These are phyloP conservation scores for Paecilomyces fulvus DNA, from an alignment of 2,329 filamentous ascomycete species.

Conservation along the genomic window DNA sequence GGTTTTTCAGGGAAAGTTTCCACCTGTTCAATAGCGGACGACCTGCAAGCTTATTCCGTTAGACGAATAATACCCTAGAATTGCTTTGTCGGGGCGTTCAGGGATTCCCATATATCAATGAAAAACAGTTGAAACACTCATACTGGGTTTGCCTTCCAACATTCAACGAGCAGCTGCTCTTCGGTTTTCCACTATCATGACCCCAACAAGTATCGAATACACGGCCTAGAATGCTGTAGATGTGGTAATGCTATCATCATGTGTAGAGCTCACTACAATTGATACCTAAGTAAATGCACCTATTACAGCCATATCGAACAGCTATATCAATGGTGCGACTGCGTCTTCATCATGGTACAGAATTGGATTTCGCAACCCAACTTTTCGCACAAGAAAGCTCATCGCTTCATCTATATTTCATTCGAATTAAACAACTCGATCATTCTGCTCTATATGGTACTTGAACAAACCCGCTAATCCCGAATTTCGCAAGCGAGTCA, in stretches of 20 bases:
- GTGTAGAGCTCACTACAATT: background rate
- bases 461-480: constrained; percentile 30
- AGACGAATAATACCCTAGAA: constrained; percentile 10
- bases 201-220: no score
- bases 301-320: background rate
- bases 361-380: background rate
- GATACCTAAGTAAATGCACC: background rate
- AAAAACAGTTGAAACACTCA: constrained; percentile 32
- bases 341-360: background rate
- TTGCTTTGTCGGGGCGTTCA: constrained; percentile 23
- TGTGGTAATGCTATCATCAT: background rate
- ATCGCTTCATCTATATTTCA: background rate
- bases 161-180: background rate
- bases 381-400: background rate
- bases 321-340: background rate
- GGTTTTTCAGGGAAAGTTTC: background rate
- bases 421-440: background rate
- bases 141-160: constrained; percentile 5
- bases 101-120: constrained; percentile 23
- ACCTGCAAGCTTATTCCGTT: constrained; percentile 24
- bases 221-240: background rate
- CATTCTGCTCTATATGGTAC: constrained; percentile 21
- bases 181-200: background rate
- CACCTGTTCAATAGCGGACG: constrained; percentile 8
- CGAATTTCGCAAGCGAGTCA: constrained; percentile 20